These are phyloP conservation scores for Inga leiocalycina DNA, from an alignment of 306 rosid species.

Conservation along the genomic window DNA sequence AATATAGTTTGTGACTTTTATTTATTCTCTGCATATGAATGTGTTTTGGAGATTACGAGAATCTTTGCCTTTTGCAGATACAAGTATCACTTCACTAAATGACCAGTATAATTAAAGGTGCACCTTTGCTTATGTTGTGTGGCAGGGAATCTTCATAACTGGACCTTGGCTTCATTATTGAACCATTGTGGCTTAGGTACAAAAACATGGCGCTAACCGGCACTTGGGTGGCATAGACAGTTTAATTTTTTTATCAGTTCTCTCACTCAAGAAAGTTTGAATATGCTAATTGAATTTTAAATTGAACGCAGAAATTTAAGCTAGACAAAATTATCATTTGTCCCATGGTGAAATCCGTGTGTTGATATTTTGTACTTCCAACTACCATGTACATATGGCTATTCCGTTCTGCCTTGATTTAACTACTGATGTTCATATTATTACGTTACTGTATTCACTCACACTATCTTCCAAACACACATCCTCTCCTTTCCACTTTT, in stretches of 20 bases:
- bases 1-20: neutral
- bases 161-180: neutral
- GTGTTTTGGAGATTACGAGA: constrained; percentile 6
- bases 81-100: neutral
- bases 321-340: neutral
- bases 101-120: neutral
- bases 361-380: neutral
- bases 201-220: neutral
- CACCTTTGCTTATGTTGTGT: neutral
- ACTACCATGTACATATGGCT: no score
- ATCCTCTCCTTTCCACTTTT: no score
- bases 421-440: no score
- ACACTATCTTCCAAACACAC: no score
- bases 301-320: neutral
- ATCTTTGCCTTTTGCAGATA: neutral
- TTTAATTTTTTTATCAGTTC: neutral
- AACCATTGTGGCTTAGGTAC: neutral
- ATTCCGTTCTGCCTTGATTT: no score
- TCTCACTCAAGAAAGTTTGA: neutral
- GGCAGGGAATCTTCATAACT: neutral
- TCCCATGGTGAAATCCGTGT: neutral
- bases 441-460: no score
- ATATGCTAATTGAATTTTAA: neutral
- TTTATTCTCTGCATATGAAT: neutral
- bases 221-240: neutral